A percentile compares a stretch with the other conserved stretches of the same genome.
Conservation (phyloP, 1,139 yeast species). For the Yamadazyma oceani region DNA sequence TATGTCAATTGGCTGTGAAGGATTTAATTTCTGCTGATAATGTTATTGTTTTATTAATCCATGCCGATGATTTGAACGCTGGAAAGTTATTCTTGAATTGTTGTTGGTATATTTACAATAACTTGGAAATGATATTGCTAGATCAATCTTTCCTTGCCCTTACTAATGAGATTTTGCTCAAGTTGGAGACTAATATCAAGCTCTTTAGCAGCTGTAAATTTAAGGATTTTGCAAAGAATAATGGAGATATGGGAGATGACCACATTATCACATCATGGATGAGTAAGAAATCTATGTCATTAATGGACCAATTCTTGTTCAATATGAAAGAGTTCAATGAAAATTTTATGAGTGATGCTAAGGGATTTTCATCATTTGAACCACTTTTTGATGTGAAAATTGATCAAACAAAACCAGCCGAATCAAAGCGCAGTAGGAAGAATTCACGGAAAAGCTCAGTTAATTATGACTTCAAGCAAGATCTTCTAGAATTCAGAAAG, state of each 20-base stretch:
- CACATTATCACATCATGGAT: constrained; percentile 18
- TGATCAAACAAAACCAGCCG: constrained; percentile 19
- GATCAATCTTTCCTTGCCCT: constrained; percentile 39
- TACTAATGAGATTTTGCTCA: constrained; percentile 25
- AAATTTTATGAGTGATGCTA: constrained; percentile 47
- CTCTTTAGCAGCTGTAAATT: constrained; percentile 30
- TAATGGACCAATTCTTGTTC: constrained; percentile 30
- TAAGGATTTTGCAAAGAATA: constrained; percentile 20
- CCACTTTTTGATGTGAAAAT: constrained; percentile 48
- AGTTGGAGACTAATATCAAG: constrained; percentile 29
- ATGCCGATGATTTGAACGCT: constrained; percentile 55
- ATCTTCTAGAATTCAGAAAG: constrained; percentile 25
- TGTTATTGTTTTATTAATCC: constrained; percentile 54
- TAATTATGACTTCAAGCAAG: constrained; percentile 14
- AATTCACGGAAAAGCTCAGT: constrained; percentile 30
- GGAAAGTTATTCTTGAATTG: constrained; percentile 58
- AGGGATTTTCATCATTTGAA: constrained; percentile 40
- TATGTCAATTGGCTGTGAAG: constrained; percentile 62
- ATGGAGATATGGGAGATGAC: constrained; percentile 14
- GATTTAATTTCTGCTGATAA: constrained; percentile 63
- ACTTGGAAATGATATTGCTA: constrained; percentile 62
- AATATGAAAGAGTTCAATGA: constrained; percentile 45
- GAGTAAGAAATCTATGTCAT: constrained; percentile 21
- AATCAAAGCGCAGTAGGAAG: constrained; percentile 19
- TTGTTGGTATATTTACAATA: constrained; percentile 66